phyloP scores from a whole-genome alignment of 2,329 filamentous ascomycete species.

The Gnomoniopsis sp. region DNA sequence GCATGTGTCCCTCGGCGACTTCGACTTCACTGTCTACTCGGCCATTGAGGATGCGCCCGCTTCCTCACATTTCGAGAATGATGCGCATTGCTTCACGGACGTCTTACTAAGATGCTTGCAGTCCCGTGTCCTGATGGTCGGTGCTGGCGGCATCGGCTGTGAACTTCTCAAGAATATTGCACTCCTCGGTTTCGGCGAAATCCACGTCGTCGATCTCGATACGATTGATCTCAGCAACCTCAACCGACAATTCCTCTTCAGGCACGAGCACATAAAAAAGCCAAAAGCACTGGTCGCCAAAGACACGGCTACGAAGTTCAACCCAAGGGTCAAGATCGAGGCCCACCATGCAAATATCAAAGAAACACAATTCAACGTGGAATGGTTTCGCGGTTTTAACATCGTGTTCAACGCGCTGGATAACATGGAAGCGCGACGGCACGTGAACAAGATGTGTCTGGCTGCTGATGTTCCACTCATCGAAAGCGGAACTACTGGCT shows the following conservation, averaged over 20 bases:
- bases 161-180: conserved; percentile 96
- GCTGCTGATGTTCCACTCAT: conserved; percentile 86
- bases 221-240: conserved; percentile 98
- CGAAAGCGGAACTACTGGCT: conserved; percentile 95
- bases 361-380: conserved; percentile 77
- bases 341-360: conserved; percentile 96
- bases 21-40: not conserved
- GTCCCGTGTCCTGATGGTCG: conserved; percentile 89
- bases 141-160: conserved; percentile 95
- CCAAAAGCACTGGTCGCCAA: conserved; percentile 92
- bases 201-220: conserved; percentile 94
- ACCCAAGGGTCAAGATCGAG: conserved; percentile 79
- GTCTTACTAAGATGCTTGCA: conserved; percentile 34
- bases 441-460: conserved; percentile 97
- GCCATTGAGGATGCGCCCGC: not conserved
- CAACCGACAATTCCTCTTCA: conserved; percentile 95
- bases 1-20: conserved; percentile 3
- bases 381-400: conserved; percentile 80
- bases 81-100: not conserved
- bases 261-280: conserved; percentile 96
- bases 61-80: not conserved
- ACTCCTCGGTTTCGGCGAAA: conserved; percentile 84
- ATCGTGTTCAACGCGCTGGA: conserved; percentile 97
- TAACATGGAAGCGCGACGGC: conserved; percentile 87
- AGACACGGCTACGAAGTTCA: conserved; percentile 86